Evolutionary conservation across 768 basidiomycete genomes (phyloP).

Genomic region (Naganishia onofrii): DNA sequence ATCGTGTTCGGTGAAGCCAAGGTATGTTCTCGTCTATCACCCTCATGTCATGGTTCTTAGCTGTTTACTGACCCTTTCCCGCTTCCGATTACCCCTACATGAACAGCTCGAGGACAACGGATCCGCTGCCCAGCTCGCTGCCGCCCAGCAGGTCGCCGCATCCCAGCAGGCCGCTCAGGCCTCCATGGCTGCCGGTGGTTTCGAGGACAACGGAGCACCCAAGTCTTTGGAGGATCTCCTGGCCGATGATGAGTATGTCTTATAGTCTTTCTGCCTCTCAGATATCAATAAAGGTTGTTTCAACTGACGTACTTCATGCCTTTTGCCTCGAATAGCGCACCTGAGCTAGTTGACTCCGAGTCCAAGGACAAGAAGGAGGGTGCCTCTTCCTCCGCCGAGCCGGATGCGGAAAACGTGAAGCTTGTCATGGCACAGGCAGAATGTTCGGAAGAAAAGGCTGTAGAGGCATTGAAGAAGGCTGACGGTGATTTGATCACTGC

Average conservation of each 20-base stretch:
- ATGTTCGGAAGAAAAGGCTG: slow-evolving; percentile 88
- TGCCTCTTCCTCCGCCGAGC: slow-evolving; percentile 36
- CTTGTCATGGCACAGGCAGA: slow-evolving; percentile 85
- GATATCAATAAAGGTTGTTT: not conserved
- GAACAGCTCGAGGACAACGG: slow-evolving; percentile 40
- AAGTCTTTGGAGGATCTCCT: slow-evolving; percentile 58
- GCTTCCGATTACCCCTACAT: not conserved
- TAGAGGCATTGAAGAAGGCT: slow-evolving; percentile 81
- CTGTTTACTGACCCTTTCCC: not conserved
- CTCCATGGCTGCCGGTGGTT: slow-evolving; percentile 59
- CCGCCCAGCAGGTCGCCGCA: slow-evolving; percentile 70
- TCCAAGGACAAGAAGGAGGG: slow-evolving; percentile 24
- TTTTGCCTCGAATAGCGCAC: slow-evolving; percentile 36
- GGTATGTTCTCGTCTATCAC: slow-evolving; percentile 25
- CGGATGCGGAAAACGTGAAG: slow-evolving; percentile 92
- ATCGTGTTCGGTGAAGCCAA: slow-evolving; percentile 93
- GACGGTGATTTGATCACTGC: slow-evolving; percentile 95
- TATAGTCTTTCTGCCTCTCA: not conserved
- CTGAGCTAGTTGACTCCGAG: slow-evolving; percentile 41
- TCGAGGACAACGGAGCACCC: slow-evolving; percentile 69
- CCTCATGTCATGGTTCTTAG: not conserved
- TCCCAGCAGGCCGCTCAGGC: slow-evolving; percentile 52
- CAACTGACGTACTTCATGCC: not conserved
- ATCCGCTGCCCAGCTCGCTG: slow-evolving; percentile 48
- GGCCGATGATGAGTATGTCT: slow-evolving; percentile 46